Evolutionary conservation across 192 early-diverging fungal species (phyloP), one percentile per base, ranked within the genome.

Genomic region (Fimicolochytrium jonesii): DNA sequence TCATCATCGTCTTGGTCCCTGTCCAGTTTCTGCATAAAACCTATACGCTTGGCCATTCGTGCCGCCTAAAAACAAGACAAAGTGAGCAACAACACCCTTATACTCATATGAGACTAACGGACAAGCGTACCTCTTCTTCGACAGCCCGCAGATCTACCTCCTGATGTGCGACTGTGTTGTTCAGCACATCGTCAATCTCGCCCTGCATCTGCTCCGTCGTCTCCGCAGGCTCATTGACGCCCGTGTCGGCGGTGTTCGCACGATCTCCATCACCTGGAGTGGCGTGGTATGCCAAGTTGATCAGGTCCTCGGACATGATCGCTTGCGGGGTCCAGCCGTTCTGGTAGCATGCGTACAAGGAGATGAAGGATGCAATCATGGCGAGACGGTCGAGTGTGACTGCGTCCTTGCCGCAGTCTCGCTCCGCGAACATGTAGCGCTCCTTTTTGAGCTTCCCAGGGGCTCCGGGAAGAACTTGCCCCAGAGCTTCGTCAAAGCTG

Each of bases 401-500:
- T 15, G n/a, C 52, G 54, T 71, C 67, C 15, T 60, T 45, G 1
- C 45, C 53, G 22, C 17, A 25, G 41, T 79, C 67, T 9, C 41
- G 41, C 23, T 64, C 67, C 42, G 73, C 64, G n/a, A 79, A 52
- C 11, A 28, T 15, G 64, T 73, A 79, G 31, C 71, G 55, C 5
- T 66, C 30, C 0, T 60, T 43, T 22, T 72, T 76, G 29, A 64
- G 30, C 28, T 57, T 45, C 18, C 46, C 59, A 34, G 67, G 33
- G 3, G 71, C 59, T 9, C 59, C 67, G 1, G 72, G 69, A 18
- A 78, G 44, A 13, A 75, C 13, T 17, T 56, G 59, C 4, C 45
- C n/a, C 18, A 78, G 34, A 7, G 59, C 68, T 42, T 78, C 76
- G 29, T 78, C 76, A 66, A 74, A 78, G 43, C 75, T 72, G 6